Evolutionary conservation across 1,284 basidiomycete species (phyloP), one percentile per base, ranked within the genome.

Genomic region (Sporisorium sorghi): DNA sequence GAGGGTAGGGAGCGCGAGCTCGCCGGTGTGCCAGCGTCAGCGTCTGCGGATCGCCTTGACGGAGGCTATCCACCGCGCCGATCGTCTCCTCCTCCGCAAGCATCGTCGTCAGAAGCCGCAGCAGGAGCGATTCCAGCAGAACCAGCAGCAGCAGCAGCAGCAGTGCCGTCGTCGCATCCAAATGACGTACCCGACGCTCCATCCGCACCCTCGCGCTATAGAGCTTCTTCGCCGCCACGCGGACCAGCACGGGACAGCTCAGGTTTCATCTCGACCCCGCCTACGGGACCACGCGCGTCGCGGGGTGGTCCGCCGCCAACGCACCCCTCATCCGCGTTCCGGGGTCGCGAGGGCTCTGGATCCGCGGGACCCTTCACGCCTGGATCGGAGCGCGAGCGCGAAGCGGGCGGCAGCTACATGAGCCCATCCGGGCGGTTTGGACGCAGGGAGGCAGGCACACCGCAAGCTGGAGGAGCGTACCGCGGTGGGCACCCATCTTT

Each of bases 401-500:
- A 69, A 40, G 58, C 33, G 1, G 53, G 51, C 48, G 53, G 49
- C 49, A 57, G 50, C 53, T 71, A 58, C 39, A 37, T 54, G 21
- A 58, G 53, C 28, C 61, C 62, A 2, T 71, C 62, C 10, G 58
- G 39, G 0, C 52, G 68, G 0, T 65, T 58, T 19, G n/a, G 37
- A 9, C 35, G 35, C 57, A 61, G 5, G 68, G 61, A 21, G 61
- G 54, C 5, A 43, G 53, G 26, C 44, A 9, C 40, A 1, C 52
- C 60, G 12, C 35, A 28, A 35, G n/a, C n/a, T n/a, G 37, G 55
- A 10, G 58, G 52, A 14, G 17, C 61, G 5, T 65, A 65, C 37
- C 61, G 68, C 12, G 68, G 68, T 19, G 68, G 67, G 0, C 61
- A 70, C 23, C 60, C 61, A 1, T 70, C 61, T 2, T 70, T 64